Evolutionary conservation across 305 asterid genomes (phyloP).

Genomic region (Fraxinus dipetala): DNA sequence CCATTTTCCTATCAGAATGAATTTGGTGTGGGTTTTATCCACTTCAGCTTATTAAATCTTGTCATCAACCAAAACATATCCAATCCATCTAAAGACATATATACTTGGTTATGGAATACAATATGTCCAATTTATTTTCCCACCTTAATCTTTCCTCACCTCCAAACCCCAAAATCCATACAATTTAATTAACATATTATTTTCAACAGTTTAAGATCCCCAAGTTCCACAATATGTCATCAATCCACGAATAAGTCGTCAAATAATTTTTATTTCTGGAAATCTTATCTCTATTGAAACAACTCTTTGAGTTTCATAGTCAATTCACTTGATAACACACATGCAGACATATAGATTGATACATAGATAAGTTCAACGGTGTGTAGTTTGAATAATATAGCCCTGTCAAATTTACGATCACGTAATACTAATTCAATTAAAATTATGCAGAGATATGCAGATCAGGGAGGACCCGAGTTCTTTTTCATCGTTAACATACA

Average conservation of each 20-base stretch:
- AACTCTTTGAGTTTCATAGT: neutral
- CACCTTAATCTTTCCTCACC: neutral
- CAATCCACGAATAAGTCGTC: neutral
- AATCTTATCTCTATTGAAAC: neutral
- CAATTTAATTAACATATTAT: neutral
- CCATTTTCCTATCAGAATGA: neutral
- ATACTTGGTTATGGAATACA: neutral
- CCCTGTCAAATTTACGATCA: neutral
- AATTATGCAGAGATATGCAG: conserved; percentile 57
- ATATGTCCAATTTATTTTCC: neutral
- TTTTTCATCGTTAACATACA: conserved; percentile 83
- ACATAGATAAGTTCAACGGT: neutral
- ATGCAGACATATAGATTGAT: neutral
- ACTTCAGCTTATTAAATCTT: neutral
- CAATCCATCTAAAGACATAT: neutral
- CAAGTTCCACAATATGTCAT: neutral
- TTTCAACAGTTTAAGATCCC: neutral
- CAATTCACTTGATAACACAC: neutral
- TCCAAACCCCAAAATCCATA: neutral
- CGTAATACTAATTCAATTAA: neutral
- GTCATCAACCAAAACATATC: neutral
- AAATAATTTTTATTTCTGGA: neutral
- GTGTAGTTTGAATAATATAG: neutral
- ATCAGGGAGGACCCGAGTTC: conserved; percentile 60
- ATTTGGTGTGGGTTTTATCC: neutral